Base-by-base conservation (phyloP, 2,329 filamentous ascomycete genomes). In the Tolypocladium tundrense region DNA sequence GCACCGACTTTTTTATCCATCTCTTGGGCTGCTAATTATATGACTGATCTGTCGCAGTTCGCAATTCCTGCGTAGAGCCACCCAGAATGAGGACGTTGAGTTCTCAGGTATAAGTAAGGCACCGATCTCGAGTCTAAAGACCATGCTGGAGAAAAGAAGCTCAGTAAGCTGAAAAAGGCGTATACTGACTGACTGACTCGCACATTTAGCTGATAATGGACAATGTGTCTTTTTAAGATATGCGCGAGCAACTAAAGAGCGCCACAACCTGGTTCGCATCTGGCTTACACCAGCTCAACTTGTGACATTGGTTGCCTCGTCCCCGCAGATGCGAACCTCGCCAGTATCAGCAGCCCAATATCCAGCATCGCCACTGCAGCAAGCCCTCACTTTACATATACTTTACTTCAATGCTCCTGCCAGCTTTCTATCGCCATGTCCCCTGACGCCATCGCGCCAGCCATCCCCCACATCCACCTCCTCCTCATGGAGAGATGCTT, bases 401-500 rank as follows among this genome's bases (percentile, higher is more conserved):
- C 9, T 13, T 37, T 10, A 37, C 35, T 37, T 37, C 35, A 13
- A 31, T 31, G 4, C 19, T 48, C 24, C 24, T 16, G 4, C 2
- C 24, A 3, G 1, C 24, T 16, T 4, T 10, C 5, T 7, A 33
- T n/a, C 16, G 1, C 27, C 16, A 33, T 33, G 27, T 4, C 16
- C 0, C 8, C 19, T 19, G 8, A 51, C 33, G 27, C 16, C 16
- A 10, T 33, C 7, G 48, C 48, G 16, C 9, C 27, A 35, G 19
- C 14, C 13, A 51, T 62, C 2, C 62, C 61, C 10, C 58, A 63
- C 35, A 63, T 63, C n/a, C 59, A 63, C 21, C 53, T 60, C 35
- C 52, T 62, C 31, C 61, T 60, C 55, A 63, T 62, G 58, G 53
- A 61, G 7, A 51, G 57, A 4, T 16, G 45, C 19, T 72, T 69